Evolutionary conservation across 257 asterid genomes (phyloP).

Genomic region (Capsicum chinense): DNA sequence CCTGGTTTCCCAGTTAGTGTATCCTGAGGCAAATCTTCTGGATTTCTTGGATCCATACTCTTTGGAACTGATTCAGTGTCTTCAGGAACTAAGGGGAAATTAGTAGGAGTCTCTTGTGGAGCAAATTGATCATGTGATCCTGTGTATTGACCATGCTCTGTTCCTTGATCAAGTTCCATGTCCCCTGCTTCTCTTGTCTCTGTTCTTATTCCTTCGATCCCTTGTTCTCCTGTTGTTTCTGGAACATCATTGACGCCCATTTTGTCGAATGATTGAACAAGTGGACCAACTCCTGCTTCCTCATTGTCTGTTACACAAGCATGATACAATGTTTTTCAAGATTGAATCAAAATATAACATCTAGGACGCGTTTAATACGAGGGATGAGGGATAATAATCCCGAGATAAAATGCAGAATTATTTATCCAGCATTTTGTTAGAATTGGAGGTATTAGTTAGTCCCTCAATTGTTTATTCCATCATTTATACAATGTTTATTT

Average conservation of each 20-base stretch:
- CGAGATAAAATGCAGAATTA: too few species aligned
- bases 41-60: conserved; percentile 35
- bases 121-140: conserved; percentile 70
- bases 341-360: neutral
- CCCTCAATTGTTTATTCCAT: too few species aligned
- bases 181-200: conserved; percentile 16
- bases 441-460: too few species aligned
- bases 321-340: too few species aligned
- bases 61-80: conserved; percentile 37
- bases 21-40: conserved; percentile 47
- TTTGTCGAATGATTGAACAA: conserved; percentile 45
- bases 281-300: conserved; percentile 54
- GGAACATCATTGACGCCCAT: conserved; percentile 37
- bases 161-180: neutral
- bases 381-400: too few species aligned
- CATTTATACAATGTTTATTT: too few species aligned
- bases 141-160: conserved; percentile 27
- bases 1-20: conserved; percentile 40
- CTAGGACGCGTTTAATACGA: too few species aligned
- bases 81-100: neutral
- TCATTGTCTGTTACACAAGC: conserved; percentile 43
- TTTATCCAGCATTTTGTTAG: too few species aligned
- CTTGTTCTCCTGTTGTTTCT: neutral
- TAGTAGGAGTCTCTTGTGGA: conserved; percentile 39
- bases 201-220: neutral